Base-by-base conservation (phyloP, 345 rosid genomes). In the Pelargonium nanum region DNA sequence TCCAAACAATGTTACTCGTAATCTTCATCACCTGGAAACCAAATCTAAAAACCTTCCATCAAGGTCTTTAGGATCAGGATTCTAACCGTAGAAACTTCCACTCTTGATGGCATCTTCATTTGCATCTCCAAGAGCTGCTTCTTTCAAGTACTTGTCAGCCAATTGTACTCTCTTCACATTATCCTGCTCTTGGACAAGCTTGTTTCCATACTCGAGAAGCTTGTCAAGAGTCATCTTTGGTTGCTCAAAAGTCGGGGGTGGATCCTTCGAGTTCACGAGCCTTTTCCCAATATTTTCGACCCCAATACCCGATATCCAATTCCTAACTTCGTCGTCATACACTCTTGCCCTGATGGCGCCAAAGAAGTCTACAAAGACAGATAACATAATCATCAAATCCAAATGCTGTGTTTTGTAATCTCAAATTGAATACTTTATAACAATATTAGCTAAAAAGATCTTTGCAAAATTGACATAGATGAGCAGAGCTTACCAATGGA, bases 111-210 rank as follows among this genome's bases (percentile, higher is more conserved):
- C 65, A 67, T 75, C 82, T 1, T 79, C 75, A 22, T 79, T 77
- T 16, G 87, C 84, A 63, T 82, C 87, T 1, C 87, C 87, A 19
- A 82, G 78, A 24, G 84, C 79, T 53, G 87, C 84, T 61, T 79
- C 84, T 12, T 59, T 75, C 68, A 73, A 66, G 74, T 82, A 82
- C 68, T 65, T 79, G 52, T 71, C 81, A 1, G 87, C 64, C 69
- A 79, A 56, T 55, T 75, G 84, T 7, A 82, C 80, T 70, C 84
- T 77, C 73, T 79, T 79, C 68, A 82, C 82, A 54, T 82, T 79
- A 57, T 82, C 82, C 50, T 79, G 87, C 69, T 82, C 87, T 24
- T 73, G 45, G 26, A 82, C 84, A 34, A 82, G 81, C 82, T 75
- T 77, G 66, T 51, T 68, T 15, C 87, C 84, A 7, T 82, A 77